Evolutionary conservation across 2,329 filamentous ascomycete genomes (phyloP).

Genomic region (Myriosclerotinia curreyana): DNA sequence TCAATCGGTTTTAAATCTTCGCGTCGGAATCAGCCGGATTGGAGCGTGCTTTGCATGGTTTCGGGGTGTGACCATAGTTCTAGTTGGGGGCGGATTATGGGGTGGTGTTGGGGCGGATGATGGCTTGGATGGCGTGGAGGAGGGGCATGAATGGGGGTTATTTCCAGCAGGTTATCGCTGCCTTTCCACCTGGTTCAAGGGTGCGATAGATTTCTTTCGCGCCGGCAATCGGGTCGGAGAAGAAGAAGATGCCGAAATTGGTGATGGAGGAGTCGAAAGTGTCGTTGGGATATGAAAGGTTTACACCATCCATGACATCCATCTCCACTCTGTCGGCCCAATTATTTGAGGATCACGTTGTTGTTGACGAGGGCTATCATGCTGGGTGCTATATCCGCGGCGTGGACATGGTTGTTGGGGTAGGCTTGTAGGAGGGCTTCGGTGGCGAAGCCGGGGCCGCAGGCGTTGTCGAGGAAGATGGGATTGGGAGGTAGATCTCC

Average conservation of each 20-base stretch:
- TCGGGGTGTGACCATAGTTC: background rate
- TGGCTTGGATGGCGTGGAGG: background rate
- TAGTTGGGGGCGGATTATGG: background rate
- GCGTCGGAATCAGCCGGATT: fast-evolving
- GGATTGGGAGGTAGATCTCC: background rate
- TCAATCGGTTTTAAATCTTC: background rate
- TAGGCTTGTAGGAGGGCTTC: background rate
- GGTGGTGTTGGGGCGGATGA: background rate
- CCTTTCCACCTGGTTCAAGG: conserved; percentile 81
- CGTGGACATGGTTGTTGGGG: background rate
- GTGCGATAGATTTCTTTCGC: too few species aligned
- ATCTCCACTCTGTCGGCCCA: background rate
- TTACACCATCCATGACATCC: background rate
- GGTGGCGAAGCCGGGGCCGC: background rate
- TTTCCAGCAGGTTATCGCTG: conserved; percentile 4
- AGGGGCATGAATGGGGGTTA: background rate
- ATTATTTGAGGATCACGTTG: background rate
- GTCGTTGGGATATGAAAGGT: background rate
- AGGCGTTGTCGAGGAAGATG: background rate
- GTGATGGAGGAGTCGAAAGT: background rate
- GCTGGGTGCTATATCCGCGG: background rate
- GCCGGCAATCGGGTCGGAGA: too few species aligned
- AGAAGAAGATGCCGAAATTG: conserved; percentile 13
- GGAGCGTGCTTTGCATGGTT: background rate
- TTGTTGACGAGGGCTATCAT: conserved; percentile 2